Percentiles rank a stretch among this genome's conserved stretches.
phyloP scores from a whole-genome alignment of 768 basidiomycete genomes.

The Boletus subparvulus region DNA sequence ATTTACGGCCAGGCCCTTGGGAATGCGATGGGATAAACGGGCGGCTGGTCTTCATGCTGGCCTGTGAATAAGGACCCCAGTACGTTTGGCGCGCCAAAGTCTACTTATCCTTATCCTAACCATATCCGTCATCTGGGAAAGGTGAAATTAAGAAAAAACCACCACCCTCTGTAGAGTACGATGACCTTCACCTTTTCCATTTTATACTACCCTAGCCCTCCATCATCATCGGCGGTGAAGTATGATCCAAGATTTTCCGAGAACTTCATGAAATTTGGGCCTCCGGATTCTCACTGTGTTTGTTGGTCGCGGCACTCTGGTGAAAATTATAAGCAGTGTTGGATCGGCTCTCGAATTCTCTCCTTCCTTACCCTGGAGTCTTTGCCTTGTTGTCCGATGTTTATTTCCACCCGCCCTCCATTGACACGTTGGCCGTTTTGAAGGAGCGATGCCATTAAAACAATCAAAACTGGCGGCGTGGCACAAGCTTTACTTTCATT shows the following conservation, averaged over 20 bases:
- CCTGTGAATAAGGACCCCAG: not conserved
- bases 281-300: not conserved
- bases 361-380: not conserved
- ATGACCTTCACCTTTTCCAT: not conserved
- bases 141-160: too few species aligned
- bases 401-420: constrained; percentile 3
- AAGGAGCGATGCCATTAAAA: not conserved
- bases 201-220: not conserved
- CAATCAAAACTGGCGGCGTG: not conserved
- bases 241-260: not conserved
- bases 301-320: not conserved
- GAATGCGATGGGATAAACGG: not conserved
- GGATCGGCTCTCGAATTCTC: not conserved
- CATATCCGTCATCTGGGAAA: too few species aligned
- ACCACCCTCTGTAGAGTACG: too few species aligned
- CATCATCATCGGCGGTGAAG: not conserved
- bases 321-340: too few species aligned
- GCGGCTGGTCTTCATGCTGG: not conserved
- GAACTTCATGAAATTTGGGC: too few species aligned
- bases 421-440: not conserved
- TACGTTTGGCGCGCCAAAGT: too few species aligned
- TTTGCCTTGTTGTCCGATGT: not conserved
- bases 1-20: too few species aligned
- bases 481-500: not conserved
- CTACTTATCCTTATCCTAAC: too few species aligned